Evolutionary conservation across 352 stramenopile species (phyloP), one percentile per base, ranked within the genome.

Genomic region (Plasmopara muralis): DNA sequence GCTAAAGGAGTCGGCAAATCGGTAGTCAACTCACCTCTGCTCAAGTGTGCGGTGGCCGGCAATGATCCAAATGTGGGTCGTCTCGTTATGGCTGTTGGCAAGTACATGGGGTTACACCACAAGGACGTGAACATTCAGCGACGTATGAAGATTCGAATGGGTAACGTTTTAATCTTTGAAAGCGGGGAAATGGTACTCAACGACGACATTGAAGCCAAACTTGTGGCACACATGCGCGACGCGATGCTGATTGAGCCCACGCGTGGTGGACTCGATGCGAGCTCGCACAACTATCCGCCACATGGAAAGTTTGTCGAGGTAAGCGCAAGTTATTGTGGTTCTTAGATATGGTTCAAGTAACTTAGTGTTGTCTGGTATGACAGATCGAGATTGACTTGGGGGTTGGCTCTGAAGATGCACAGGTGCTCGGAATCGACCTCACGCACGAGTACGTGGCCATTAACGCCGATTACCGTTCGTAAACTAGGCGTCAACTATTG

Each of bases 401-500:
- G n/a, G 71, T 91, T 42, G 86, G 83, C 28, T 80, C 73, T n/a
- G 73, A 85, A 45, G 64, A 83, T 53, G 79, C 82, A 14, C 83
- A 85, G 45, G 92, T 99, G 9, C 74, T 98, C 30, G 97, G 97
- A 42, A 98, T 96, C 64, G 97, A 99, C 65, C 78, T 99, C 57
- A 99, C 96, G 38, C 86, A 97, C 68, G 95, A 98, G 73, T 99
- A 99, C 63, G 95, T 99, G 33, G 78, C 87, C 33, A 96, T 98
- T 59, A 99, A 99, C 77, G 97, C 95, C 44, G 96, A 98, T 66
- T 99, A 99, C 68, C 87, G 97, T 42, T 98, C 93, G 69, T 99
- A 93, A 42, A 53, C 35, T 53, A 25, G 51, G 28, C 28, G 20
- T 41, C 14, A 31, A 41, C 39, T 43, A 52, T 60, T 41, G 46